Evolutionary conservation across 1,284 basidiomycete species (phyloP).

Genomic region (Schizophyllum amplum): DNA sequence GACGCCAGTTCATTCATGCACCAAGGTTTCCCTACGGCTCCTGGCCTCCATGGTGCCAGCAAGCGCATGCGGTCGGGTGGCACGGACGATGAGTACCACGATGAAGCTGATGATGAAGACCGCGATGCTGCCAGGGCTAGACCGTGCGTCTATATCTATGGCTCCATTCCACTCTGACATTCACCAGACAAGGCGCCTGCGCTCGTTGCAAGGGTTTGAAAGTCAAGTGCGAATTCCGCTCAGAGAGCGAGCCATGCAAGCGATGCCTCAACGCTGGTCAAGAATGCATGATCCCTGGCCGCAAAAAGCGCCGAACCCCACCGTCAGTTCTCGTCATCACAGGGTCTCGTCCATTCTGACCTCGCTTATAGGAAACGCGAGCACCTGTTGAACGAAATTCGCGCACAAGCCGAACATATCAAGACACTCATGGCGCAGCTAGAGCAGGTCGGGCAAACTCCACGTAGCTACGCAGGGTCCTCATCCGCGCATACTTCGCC

Average conservation of each 20-base stretch:
- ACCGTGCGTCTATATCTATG: slow-evolving; percentile 15
- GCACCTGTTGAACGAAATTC: slow-evolving; percentile 63
- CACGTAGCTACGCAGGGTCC: slow-evolving; percentile 13
- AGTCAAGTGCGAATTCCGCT: slow-evolving; percentile 66
- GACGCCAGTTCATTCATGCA: background rate
- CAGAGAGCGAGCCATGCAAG: slow-evolving; percentile 60
- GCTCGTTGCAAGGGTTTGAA: slow-evolving; percentile 69
- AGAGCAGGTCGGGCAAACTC: slow-evolving; percentile 27
- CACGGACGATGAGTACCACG: background rate
- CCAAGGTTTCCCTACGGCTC: background rate
- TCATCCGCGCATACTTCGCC: slow-evolving; percentile 21
- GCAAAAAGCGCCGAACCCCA: slow-evolving; percentile 66
- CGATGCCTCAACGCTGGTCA: slow-evolving; percentile 58
- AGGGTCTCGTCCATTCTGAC: slow-evolving; percentile 1
- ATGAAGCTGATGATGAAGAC: background rate
- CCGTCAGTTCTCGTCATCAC: slow-evolving; percentile 60
- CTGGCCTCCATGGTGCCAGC: background rate
- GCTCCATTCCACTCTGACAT: background rate
- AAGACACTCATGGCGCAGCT: slow-evolving; percentile 58
- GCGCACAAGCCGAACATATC: slow-evolving; percentile 62
- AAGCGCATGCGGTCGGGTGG: background rate
- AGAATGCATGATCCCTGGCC: slow-evolving; percentile 68
- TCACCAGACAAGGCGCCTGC: slow-evolving; percentile 45
- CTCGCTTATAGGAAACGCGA: slow-evolving; percentile 55
- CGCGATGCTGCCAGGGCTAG: slow-evolving; percentile 10